These are phyloP conservation scores for Tetrahymena elliotti DNA, from an alignment of 73 alveolate species.

Conservation along the genomic window DNA sequence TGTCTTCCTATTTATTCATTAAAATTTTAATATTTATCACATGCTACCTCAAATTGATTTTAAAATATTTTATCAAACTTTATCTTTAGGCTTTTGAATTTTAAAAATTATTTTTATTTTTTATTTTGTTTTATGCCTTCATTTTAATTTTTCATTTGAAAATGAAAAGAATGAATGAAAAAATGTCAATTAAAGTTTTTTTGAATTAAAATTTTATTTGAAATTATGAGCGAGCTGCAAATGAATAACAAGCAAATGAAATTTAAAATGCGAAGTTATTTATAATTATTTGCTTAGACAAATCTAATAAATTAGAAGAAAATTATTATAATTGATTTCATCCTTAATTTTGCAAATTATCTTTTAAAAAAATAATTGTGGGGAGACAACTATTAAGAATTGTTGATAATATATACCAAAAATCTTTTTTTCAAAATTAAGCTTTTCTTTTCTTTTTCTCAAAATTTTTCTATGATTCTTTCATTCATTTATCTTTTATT, in stretches of 20 bases:
- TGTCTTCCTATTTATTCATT: background rate
- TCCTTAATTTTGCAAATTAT: background rate
- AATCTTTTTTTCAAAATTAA: background rate
- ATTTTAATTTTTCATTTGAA: too few species aligned
- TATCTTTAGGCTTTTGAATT: too few species aligned
- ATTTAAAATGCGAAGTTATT: background rate
- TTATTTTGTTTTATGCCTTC: too few species aligned
- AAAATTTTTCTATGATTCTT: too few species aligned
- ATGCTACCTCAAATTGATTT: background rate
- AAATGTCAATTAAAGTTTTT: too few species aligned
- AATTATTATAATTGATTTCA: background rate
- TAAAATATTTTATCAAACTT: too few species aligned
- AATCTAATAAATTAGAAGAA: background rate
- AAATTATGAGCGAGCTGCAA: too few species aligned
- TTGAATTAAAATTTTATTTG: background rate
- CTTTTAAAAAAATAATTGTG: background rate
- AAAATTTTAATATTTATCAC: too few species aligned
- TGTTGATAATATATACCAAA: background rate
- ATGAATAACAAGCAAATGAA: too few species aligned
- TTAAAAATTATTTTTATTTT: too few species aligned
- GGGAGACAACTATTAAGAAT: background rate
- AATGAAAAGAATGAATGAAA: background rate
- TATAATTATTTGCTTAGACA: background rate
- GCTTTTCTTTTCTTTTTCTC: background rate
- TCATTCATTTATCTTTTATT: background rate